phyloP scores from a whole-genome alignment of 805 yeast species.

The Starmerella lactis-condensi region DNA sequence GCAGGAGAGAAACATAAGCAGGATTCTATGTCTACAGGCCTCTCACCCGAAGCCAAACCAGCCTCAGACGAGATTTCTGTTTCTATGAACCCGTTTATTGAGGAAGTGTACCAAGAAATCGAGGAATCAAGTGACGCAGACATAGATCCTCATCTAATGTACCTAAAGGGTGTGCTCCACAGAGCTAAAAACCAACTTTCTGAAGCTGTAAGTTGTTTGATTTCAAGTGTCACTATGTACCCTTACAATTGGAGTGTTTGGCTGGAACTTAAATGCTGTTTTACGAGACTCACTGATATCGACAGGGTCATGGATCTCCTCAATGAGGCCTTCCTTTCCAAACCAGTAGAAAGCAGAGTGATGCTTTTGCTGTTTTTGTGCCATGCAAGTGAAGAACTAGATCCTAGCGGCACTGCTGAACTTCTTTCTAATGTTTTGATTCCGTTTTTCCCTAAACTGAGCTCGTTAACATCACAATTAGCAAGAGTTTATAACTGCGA shows the following conservation, averaged over 20 bases:
- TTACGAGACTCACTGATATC: slow-evolving; percentile 22
- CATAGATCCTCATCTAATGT: slow-evolving; percentile 39
- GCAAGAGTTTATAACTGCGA: slow-evolving; percentile 69
- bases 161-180: slow-evolving; percentile 51
- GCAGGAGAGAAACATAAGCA: slow-evolving; percentile 59
- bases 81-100: slow-evolving; percentile 21
- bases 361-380: slow-evolving; percentile 45
- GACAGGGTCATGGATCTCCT: slow-evolving; percentile 5
- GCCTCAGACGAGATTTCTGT: background rate
- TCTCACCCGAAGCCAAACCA: slow-evolving; percentile 21
- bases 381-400: slow-evolving; percentile 55
- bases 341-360: slow-evolving; percentile 10
- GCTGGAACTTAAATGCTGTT: slow-evolving; percentile 53
- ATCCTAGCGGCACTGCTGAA: slow-evolving; percentile 14
- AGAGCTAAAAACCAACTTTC: slow-evolving; percentile 41
- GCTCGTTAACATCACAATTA: slow-evolving; percentile 58
- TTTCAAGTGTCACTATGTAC: slow-evolving; percentile 42
- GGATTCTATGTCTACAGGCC: slow-evolving; percentile 45
- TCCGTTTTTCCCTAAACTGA: slow-evolving; percentile 48
- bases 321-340: slow-evolving; percentile 1
- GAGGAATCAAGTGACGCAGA: slow-evolving; percentile 26
- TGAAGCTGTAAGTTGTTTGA: slow-evolving; percentile 42
- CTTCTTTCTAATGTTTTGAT: slow-evolving; percentile 22
- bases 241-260: slow-evolving; percentile 92
- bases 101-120: slow-evolving; percentile 22